These are phyloP conservation scores for Termitomyces sp. DNA, from an alignment of 768 basidiomycete species.

Conservation along the genomic window DNA sequence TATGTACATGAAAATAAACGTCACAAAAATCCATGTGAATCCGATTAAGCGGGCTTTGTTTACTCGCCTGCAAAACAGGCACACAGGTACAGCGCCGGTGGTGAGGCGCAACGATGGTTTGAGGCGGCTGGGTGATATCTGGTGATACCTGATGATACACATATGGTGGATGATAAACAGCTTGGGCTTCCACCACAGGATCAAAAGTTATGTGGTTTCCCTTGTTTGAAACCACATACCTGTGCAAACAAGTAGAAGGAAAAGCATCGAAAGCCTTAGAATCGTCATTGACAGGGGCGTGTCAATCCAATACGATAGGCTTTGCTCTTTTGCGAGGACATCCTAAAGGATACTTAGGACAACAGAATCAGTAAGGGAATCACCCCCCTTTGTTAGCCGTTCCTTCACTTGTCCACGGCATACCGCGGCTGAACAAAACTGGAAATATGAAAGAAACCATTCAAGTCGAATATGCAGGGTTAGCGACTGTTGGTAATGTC, in stretches of 20 bases:
- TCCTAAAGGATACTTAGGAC: not conserved
- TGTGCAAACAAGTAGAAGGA: not conserved
- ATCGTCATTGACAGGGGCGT: not conserved
- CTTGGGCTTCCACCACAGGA: conserved; percentile 3
- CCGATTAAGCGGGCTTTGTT: conserved; percentile 7
- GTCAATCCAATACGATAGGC: not conserved
- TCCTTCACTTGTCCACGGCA: conserved; percentile 1
- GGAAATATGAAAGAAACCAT: conserved; percentile 5
- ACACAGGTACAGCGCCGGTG: conserved; percentile 14
- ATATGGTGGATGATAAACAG: too few relatives aligned
- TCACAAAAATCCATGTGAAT: conserved; percentile 11
- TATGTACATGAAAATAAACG: conserved; percentile 1
- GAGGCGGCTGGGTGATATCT: conserved; percentile 2
- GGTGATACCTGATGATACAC: too few relatives aligned
- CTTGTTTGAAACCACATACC: too few relatives aligned
- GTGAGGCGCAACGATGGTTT: not conserved
- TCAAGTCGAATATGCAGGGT: not conserved
- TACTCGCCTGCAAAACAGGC: conserved; percentile 16
- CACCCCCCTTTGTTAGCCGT: not conserved
- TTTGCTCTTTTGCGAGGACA: not conserved
- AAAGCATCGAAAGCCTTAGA: not conserved
- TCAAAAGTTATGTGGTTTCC: not conserved
- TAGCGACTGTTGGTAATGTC: not conserved
- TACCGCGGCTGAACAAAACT: conserved; percentile 3
- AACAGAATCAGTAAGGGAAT: conserved; percentile 3